Base-by-base conservation (phyloP, 768 basidiomycete genomes). In the Lyophyllum shimeji region DNA sequence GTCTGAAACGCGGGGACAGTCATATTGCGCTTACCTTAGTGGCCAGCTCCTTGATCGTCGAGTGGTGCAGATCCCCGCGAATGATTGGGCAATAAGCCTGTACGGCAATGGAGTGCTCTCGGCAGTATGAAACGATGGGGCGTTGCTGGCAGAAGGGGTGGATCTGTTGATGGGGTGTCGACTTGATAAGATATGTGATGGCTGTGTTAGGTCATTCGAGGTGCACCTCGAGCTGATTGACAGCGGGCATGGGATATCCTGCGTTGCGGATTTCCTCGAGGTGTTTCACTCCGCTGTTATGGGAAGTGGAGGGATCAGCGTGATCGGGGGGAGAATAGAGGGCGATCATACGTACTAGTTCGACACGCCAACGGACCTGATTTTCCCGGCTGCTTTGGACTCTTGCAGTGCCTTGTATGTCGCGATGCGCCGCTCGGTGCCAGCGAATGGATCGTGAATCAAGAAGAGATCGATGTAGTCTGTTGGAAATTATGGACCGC, bases 81-180 rank as follows among this genome's bases (percentile, higher is more conserved):
- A 92, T 64, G 58, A 95, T 78, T 2, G 93, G 90, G 65, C 86
- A 85, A 64, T 93, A 92, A 0, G 90, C 91, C 65, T 90, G 76
- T 9, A 90, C 71, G 17, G 85, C 70, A 45, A 93, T 89, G 1
- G 71, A 71, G 62, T 87, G 72, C 40, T 76, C 68, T 20, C 70
- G 68, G 71, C 90, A 93, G 67, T 89, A 95, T 4, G 85, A 78
- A 17, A 89, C 89, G 53, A 95, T 90, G 7, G 83, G 78, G 40
- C 76, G 80, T 63, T 94, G 92, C 65, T 94, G 93, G 70, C 90
- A 93, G 56, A 86, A 79, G 0, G 91, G 90, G 60, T 93, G 90
- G 18, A 93, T 74, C 90, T 92, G 62, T 37, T n/a, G 34, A 45
- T 46, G 44, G 50, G 20, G n/a, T 33, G n/a, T 53, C 29, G 7